phyloP scores from a whole-genome alignment of 2,329 filamentous ascomycete species.

The Herpotrichia juniperi region DNA sequence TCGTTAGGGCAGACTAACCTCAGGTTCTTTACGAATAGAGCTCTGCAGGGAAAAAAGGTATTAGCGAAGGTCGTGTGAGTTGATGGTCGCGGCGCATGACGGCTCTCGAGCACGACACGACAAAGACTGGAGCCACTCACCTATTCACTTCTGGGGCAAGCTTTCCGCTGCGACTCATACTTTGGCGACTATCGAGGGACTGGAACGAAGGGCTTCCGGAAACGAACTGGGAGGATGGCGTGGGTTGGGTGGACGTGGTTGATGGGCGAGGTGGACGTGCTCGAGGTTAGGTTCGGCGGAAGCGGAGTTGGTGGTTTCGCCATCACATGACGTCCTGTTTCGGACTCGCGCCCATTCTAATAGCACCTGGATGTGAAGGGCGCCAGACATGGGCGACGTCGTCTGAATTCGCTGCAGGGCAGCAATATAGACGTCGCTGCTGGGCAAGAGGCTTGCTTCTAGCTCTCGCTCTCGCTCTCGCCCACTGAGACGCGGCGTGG shows the following conservation, averaged over 20 bases:
- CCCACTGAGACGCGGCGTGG: too few relatives aligned
- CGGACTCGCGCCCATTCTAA: too few relatives aligned
- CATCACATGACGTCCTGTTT: too few relatives aligned
- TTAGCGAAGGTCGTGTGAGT: constrained; percentile 41
- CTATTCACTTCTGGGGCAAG: constrained; percentile 99
- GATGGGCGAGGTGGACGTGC: not conserved
- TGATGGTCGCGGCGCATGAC: constrained; percentile 19
- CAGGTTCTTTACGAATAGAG: constrained; percentile 99
- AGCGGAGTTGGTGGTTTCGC: too few relatives aligned
- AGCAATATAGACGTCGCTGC: too few relatives aligned
- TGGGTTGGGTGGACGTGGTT: constrained; percentile 14
- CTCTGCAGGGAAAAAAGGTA: constrained; percentile 61
- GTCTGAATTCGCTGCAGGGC: too few relatives aligned
- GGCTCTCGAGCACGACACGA: constrained; percentile 1
- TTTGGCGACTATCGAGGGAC: constrained; percentile 53
- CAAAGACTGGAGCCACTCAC: constrained; percentile 60
- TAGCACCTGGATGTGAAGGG: too few relatives aligned
- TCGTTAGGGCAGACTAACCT: constrained; percentile 64
- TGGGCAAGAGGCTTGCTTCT: too few relatives aligned
- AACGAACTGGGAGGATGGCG: constrained; percentile 12
- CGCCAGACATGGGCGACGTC: too few relatives aligned
- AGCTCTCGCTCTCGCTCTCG: too few relatives aligned
- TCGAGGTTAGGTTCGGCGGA: too few relatives aligned
- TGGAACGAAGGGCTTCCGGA: constrained; percentile 28
- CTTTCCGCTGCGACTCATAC: constrained; percentile 96